phyloP scores from a whole-genome alignment of 2,329 filamentous ascomycete species.

The Xylaria multiplex region DNA sequence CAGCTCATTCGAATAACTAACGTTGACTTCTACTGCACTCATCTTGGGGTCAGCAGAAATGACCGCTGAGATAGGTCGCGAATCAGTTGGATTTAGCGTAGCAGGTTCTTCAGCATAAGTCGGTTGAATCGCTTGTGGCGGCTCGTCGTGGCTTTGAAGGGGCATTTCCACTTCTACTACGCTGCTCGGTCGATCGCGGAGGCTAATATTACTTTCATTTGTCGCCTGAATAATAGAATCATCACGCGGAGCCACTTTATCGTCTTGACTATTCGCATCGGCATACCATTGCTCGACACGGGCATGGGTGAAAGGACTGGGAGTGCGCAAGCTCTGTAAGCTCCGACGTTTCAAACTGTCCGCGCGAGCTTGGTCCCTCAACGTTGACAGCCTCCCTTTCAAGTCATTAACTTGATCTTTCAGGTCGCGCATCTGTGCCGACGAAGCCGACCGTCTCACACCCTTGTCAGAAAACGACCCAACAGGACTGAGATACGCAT shows the following conservation, averaged over 20 bases:
- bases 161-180: constrained; percentile 21
- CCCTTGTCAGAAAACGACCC: constrained; percentile 57
- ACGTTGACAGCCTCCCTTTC: constrained; percentile 82
- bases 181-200: constrained; percentile 36
- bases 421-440: constrained; percentile 76
- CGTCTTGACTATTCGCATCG: constrained; percentile 46
- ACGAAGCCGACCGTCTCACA: constrained; percentile 74
- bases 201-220: constrained; percentile 28
- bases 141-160: constrained; percentile 43
- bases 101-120: constrained; percentile 44
- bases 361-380: constrained; percentile 81
- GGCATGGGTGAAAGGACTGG: constrained; percentile 82
- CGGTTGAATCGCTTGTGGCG: constrained; percentile 43
- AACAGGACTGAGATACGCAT: constrained; percentile 58
- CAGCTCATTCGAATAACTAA: constrained; percentile 26
- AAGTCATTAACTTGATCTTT: constrained; percentile 87
- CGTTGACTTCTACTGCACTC: constrained; percentile 42
- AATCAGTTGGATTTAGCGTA: constrained; percentile 29
- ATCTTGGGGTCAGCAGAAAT: constrained; percentile 27
- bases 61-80: constrained; percentile 20
- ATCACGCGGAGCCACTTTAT: constrained; percentile 15
- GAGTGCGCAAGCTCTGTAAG: constrained; percentile 76
- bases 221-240: constrained; percentile 13
- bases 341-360: constrained; percentile 83
- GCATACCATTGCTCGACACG: constrained; percentile 64